Evolutionary conservation across 2,329 filamentous ascomycete genomes (phyloP).

Genomic region (Tolypocladium inflatum): DNA sequence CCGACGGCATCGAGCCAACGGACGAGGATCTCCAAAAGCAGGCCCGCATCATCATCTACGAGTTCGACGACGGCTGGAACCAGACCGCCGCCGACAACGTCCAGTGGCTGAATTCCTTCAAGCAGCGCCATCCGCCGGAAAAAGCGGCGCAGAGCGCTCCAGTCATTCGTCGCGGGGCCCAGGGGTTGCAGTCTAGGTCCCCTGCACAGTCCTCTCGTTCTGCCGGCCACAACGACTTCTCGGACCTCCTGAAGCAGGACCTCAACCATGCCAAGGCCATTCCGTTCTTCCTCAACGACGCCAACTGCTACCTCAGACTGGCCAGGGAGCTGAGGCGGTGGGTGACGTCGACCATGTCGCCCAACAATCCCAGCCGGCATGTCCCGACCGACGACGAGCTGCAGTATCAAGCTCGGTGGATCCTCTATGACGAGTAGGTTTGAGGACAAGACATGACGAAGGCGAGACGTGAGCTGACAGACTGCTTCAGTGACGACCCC

Average conservation of each 20-base stretch:
- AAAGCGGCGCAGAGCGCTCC: background rate
- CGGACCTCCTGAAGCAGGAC: conserved; percentile 2
- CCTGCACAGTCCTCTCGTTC: conserved; percentile 6
- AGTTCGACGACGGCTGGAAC: conserved; percentile 54
- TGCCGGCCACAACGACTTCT: conserved; percentile 3
- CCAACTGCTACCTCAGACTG: conserved; percentile 50
- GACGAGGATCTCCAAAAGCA: conserved; percentile 47
- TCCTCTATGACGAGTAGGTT: conserved; percentile 51
- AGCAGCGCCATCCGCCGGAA: conserved; percentile 29
- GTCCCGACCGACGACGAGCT: conserved; percentile 52
- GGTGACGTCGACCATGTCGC: conserved; percentile 42
- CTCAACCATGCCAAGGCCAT: conserved; percentile 7
- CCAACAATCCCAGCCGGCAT: conserved; percentile 50
- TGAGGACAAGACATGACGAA: background rate
- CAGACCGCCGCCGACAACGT: conserved; percentile 51
- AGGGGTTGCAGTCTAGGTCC: conserved; percentile 6
- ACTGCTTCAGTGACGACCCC: conserved; percentile 41
- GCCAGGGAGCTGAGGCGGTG: conserved; percentile 44
- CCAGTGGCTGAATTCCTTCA: conserved; percentile 44
- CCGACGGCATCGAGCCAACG: conserved; percentile 35
- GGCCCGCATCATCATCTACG: conserved; percentile 52
- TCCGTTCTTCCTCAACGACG: conserved; percentile 45
- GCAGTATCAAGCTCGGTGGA: conserved; percentile 54
- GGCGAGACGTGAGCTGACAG: background rate
- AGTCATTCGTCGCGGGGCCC: background rate